Evolutionary conservation across 148 eudicot genomes (phyloP).

Genomic region (Cornus kousa): DNA sequence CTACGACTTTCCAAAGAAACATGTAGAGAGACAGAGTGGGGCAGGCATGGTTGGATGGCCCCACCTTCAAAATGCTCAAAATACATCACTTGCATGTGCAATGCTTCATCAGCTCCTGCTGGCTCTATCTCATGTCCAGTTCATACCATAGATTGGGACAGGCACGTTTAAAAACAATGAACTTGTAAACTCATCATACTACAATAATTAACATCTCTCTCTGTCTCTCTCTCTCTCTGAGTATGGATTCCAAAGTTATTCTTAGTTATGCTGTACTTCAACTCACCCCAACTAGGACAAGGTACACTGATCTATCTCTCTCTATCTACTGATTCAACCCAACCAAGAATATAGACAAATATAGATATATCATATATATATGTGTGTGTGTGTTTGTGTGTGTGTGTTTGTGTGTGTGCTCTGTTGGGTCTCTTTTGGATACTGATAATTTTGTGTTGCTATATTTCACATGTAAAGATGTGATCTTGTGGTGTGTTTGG

Average conservation of each 20-base stretch:
- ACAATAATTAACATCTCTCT: not conserved
- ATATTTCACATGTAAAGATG: slow-evolving; percentile 32
- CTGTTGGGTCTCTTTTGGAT: not conserved
- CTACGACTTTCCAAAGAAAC: not conserved
- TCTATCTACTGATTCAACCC: not conserved
- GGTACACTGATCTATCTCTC: slow-evolving; percentile 20
- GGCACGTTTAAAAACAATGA: slow-evolving; percentile 22
- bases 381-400: not conserved
- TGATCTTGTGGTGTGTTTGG: slow-evolving; percentile 49
- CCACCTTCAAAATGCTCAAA: slow-evolving; percentile 1
- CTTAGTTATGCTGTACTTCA: slow-evolving; percentile 57
- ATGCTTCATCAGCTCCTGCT: slow-evolving; percentile 36
- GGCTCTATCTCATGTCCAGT: slow-evolving; percentile 25
- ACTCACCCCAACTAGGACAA: slow-evolving; percentile 63
- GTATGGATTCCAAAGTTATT: slow-evolving; percentile 37
- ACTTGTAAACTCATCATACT: not conserved
- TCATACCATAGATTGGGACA: slow-evolving; percentile 16
- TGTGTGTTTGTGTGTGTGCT: not conserved
- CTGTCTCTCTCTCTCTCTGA: not conserved
- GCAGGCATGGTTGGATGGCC: not conserved
- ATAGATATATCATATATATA: no score
- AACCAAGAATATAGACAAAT: no score
- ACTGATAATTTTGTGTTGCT: slow-evolving; percentile 2
- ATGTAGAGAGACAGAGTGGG: not conserved
- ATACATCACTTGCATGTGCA: slow-evolving; percentile 24